A percentile compares a stretch with the other conserved stretches of the same genome.
These are phyloP conservation scores for Tillandsia leiboldiana DNA, from an alignment of 176 grass and related monocot species.

Conservation along the genomic window DNA sequence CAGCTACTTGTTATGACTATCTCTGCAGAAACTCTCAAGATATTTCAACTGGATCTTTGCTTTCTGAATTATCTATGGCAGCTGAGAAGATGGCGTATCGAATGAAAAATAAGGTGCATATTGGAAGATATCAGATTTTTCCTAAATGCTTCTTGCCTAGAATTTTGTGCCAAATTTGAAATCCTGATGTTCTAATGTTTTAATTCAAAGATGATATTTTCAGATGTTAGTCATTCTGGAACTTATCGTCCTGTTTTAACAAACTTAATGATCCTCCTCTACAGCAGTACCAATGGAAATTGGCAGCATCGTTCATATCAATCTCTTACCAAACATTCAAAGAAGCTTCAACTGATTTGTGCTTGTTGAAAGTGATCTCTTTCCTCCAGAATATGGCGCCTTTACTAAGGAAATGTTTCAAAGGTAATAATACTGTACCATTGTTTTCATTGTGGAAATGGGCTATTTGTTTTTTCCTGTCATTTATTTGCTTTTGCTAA, in stretches of 20 bases:
- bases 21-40: conserved; percentile 37
- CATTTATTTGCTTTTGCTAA: neutral
- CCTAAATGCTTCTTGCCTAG: neutral
- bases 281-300: conserved; percentile 62
- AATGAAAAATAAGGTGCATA: conserved; percentile 55
- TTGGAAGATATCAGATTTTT: neutral
- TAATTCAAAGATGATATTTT: neutral
- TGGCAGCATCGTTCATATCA: conserved; percentile 60
- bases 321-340: conserved; percentile 48
- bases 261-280: conserved; percentile 17
- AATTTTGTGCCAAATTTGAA: neutral
- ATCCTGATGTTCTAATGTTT: neutral
- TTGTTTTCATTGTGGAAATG: neutral
- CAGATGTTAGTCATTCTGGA: conserved; percentile 3
- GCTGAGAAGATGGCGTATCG: conserved; percentile 46
- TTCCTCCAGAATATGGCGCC: conserved; percentile 73
- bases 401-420: conserved; percentile 59
- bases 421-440: conserved; percentile 29
- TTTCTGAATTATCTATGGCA: conserved; percentile 61
- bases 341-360: conserved; percentile 42
- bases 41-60: conserved; percentile 32
- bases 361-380: conserved; percentile 58
- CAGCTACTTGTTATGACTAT: conserved; percentile 3
- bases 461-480: neutral
- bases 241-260: conserved; percentile 3